phyloP scores from a whole-genome alignment of 345 rosid species.

The Punica granatum region DNA sequence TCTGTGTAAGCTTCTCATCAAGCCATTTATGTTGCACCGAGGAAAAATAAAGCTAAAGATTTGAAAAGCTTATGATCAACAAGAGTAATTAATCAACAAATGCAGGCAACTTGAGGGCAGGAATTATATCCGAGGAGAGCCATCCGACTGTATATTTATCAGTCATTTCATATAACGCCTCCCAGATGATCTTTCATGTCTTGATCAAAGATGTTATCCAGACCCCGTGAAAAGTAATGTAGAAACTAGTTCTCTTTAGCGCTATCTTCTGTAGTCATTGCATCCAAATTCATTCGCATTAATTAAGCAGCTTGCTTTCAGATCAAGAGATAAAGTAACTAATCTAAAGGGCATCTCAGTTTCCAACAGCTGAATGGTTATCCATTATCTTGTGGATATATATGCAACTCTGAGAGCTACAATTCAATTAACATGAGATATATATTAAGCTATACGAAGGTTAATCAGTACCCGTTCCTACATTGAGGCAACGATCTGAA shows the following conservation, averaged over 20 bases:
- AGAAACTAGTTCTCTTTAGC: not conserved
- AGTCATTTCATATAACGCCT: conserved; percentile 61
- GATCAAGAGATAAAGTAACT: not conserved
- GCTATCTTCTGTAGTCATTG: too few species aligned
- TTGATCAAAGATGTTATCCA: conserved; percentile 35
- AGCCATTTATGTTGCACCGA: not conserved
- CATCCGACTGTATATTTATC: conserved; percentile 75
- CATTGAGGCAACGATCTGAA: conserved; percentile 39
- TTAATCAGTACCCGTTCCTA: conserved; percentile 49
- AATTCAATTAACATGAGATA: not conserved
- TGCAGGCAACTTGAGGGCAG: not conserved
- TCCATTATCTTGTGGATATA: not conserved
- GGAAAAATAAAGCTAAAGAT: not conserved
- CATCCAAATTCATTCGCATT: too few species aligned
- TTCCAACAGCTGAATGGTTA: not conserved
- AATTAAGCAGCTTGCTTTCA: too few species aligned
- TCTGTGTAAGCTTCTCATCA: not conserved
- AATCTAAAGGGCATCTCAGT: not conserved
- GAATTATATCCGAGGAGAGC: conserved; percentile 66
- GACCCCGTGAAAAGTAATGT: conserved; percentile 62
- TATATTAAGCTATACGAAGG: not conserved
- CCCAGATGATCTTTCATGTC: conserved; percentile 35
- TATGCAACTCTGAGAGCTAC: not conserved
- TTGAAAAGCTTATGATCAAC: not conserved
- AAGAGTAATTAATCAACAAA: not conserved